Conservation (phyloP, 1,139 yeast species). For the Candida smagusa region DNA sequence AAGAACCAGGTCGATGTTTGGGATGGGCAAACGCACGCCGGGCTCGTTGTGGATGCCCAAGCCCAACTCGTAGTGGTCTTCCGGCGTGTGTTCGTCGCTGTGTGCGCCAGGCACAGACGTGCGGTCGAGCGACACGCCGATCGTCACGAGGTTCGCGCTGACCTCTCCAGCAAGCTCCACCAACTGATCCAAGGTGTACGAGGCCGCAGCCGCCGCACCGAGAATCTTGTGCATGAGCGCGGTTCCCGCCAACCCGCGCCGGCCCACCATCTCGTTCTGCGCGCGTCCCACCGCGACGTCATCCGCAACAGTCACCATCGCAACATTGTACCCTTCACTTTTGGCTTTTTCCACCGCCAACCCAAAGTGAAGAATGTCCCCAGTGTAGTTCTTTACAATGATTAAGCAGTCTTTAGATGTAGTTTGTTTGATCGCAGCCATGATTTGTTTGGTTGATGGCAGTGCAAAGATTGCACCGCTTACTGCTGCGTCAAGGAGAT, state of each 20-base stretch:
- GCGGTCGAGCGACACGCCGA: slow-evolving; percentile 87
- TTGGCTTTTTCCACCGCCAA: slow-evolving; percentile 85
- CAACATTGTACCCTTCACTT: slow-evolving; percentile 68
- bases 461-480: slow-evolving; percentile 89
- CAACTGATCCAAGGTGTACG: slow-evolving; percentile 43
- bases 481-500: slow-evolving; percentile 81
- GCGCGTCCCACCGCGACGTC: slow-evolving; percentile 90
- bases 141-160: slow-evolving; percentile 68
- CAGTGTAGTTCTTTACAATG: slow-evolving; percentile 88
- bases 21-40: slow-evolving; percentile 70
- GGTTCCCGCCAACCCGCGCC: slow-evolving; percentile 93
- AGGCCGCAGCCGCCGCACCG: slow-evolving; percentile 55
- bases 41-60: slow-evolving; percentile 97
- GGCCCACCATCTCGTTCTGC: slow-evolving; percentile 86
- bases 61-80: slow-evolving; percentile 77
- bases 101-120: slow-evolving; percentile 83
- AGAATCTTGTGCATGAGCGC: slow-evolving; percentile 79
- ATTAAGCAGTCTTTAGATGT: slow-evolving; percentile 56
- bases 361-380: slow-evolving; percentile 90
- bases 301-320: slow-evolving; percentile 74
- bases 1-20: slow-evolving; percentile 56
- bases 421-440: slow-evolving; percentile 65
- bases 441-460: slow-evolving; percentile 85
- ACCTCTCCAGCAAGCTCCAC: slow-evolving; percentile 58
- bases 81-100: slow-evolving; percentile 35